These are phyloP conservation scores for Russula lepida DNA, from an alignment of 768 basidiomycete genomes.

Conservation along the genomic window DNA sequence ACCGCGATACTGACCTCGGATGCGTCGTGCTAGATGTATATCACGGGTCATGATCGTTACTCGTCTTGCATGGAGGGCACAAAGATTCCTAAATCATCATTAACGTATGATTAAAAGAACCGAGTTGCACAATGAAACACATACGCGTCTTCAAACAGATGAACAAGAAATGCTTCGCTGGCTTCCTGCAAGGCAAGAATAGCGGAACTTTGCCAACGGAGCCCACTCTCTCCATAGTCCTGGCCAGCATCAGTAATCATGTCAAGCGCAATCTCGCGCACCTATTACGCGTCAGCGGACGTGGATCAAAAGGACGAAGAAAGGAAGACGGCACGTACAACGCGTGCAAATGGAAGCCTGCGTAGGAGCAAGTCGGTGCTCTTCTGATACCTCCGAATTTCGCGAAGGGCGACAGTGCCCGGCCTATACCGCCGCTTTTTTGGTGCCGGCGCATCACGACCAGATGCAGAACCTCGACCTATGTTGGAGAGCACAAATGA, in stretches of 20 bases:
- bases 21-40: constrained; percentile 91
- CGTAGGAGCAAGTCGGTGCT: constrained; percentile 81
- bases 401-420: constrained; percentile 81
- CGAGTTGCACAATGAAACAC: constrained; percentile 31
- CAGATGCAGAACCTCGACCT: constrained; percentile 18
- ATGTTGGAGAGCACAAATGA: too few relatives aligned
- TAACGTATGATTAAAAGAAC: neutral
- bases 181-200: constrained; percentile 93
- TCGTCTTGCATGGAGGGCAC: constrained; percentile 95
- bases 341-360: constrained; percentile 86
- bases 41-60: constrained; percentile 98
- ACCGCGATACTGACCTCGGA: constrained; percentile 85
- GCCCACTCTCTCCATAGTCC: constrained; percentile 45
- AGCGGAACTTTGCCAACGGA: constrained; percentile 96
- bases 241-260: constrained; percentile 74
- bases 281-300: constrained; percentile 38
- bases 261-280: constrained; percentile 89
- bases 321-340: constrained; percentile 43
- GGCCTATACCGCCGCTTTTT: constrained; percentile 63
- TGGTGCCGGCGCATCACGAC: constrained; percentile 29
- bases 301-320: neutral
- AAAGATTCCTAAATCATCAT: constrained; percentile 60
- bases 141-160: constrained; percentile 97
- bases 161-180: constrained; percentile 89
- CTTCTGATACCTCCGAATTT: constrained; percentile 93